These are phyloP conservation scores for Caryopteris hybrid DNA, from an alignment of 305 asterid genomes.

Conservation along the genomic window DNA sequence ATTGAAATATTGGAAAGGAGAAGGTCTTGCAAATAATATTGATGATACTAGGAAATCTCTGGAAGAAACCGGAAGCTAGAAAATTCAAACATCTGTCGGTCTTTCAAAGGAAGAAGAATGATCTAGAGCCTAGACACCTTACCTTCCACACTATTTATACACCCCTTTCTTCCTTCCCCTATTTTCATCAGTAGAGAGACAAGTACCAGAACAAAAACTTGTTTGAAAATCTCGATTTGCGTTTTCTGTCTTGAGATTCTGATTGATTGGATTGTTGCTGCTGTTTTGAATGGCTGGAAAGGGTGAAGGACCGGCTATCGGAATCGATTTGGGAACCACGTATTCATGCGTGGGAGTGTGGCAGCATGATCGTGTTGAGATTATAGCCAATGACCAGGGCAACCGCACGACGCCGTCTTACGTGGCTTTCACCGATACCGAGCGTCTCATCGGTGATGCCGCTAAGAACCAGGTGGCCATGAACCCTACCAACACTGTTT, in stretches of 20 bases:
- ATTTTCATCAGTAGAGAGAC: not conserved
- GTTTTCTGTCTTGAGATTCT: not conserved
- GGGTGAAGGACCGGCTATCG: constrained; percentile 37
- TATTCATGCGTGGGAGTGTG: constrained; percentile 45
- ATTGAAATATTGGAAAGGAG: too few species aligned
- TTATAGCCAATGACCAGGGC: constrained; percentile 44
- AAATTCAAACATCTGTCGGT: not conserved
- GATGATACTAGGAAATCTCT: not conserved
- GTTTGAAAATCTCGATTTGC: not conserved
- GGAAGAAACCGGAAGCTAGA: constrained; percentile 13
- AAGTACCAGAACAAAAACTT: not conserved
- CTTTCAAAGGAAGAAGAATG: not conserved
- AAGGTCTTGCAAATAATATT: not conserved
- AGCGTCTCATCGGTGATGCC: too few species aligned
- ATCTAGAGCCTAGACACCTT: constrained; percentile 16
- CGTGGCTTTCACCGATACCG: constrained; percentile 39
- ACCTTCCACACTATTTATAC: not conserved
- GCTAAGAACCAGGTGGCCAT: constrained; percentile 46
- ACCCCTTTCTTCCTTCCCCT: not conserved
- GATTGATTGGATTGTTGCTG: not conserved
- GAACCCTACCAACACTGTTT: constrained; percentile 43
- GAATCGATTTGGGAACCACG: constrained; percentile 41
- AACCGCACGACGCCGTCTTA: constrained; percentile 44
- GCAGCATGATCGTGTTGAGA: constrained; percentile 50
- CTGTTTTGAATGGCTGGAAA: constrained; percentile 31